Base-by-base conservation (phyloP, 2,329 filamentous ascomycete genomes). In the Didymella lethalis region DNA sequence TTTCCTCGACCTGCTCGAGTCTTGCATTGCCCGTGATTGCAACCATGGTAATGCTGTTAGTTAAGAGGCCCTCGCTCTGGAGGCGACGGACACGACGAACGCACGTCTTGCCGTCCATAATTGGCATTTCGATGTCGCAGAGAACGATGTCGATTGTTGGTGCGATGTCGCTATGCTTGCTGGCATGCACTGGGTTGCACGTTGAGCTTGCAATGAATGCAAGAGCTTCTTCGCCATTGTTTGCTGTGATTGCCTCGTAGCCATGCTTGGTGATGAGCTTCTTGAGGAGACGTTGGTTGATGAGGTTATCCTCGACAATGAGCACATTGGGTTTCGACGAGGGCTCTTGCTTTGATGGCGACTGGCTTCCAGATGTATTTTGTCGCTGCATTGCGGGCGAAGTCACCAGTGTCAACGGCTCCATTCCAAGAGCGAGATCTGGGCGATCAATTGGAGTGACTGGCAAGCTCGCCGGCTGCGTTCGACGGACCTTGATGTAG, bases 41-140 rank as follows among this genome's bases (percentile, higher is more conserved):
- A 23, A 75, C 66, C 41, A 73, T 62, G 3, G 70, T 54, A 51
- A 70, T 70, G 4, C 31, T 28, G 11, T 28, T 23, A 18, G 28
- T 54, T 43, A 14, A 8, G 25, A 18, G 65, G 14, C 12, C 49
- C 34, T 8, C 68, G 57, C 10, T 45, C 56, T 77, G 73, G 48
- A 53, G 20, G 11, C 47, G 52, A 69, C 58, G 58, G 65, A 63
- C 12, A 55, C 62, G 26, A 65, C 64, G 41, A 48, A 16, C 56
- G 49, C 10, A 69, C 59, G 36, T 63, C 61, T 16, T 62, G 65
- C 28, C 74, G 51, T 10, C 73, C 73, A 51, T 73, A 14, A 72
- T 49, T 11, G 73, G 73, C 73, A 76, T 76, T 45, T 75, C 73
- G 26, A 65, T 57, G 44, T 75, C 73, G 59, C 72, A 63, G 2